Evolutionary conservation across 2,329 filamentous ascomycete species (phyloP), one percentile per base, ranked within the genome.

Genomic region (Fusarium udum): DNA sequence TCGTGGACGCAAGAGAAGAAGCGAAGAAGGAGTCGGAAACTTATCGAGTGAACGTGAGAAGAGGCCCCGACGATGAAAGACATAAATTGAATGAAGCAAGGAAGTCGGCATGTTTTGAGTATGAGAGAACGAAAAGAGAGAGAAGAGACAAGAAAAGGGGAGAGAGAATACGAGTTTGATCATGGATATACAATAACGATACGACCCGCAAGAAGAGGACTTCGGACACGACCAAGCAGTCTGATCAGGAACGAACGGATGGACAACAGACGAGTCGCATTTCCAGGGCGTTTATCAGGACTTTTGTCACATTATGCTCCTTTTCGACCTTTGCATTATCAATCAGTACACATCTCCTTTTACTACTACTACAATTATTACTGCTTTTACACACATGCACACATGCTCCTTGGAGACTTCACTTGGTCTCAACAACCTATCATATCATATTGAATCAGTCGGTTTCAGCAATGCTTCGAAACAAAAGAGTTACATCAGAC

Each of bases 21-120:
- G 86, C 72, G 87, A 88, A 67, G 87, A 88, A 58, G 84, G 84
- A 26, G 76, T 79, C n/a, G 82, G 80, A 40, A 72, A 74, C 26
- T 67, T 81, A 69, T 73, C 78, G 22, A 84, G 79, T 75, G 86
- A 88, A 43, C 83, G 85, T 65, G 87, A 90, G 69, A 90, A 90
- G 83, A 84, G 88, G 78, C 84, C 82, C 71, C 84, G 88, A 79
- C 85, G 85, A 76, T 88, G 49, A 74, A 55, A 45, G 67, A 61
- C 31, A 84, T 78, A 63, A 56, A 53, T 52, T 58, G 68, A 59
- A 57, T 52, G 34, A 57, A 40, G 51, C 51, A 61, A 46, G 32
- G 55, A 52, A 63, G 64, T 53, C 61, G 61, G 64, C 59, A 67
- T 74, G 69, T 69, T 69, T 72, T 69, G 61, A 71, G 64, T 66